Conservation (phyloP, 2,329 filamentous ascomycete species). For the Blastomyces emzantsi region DNA sequence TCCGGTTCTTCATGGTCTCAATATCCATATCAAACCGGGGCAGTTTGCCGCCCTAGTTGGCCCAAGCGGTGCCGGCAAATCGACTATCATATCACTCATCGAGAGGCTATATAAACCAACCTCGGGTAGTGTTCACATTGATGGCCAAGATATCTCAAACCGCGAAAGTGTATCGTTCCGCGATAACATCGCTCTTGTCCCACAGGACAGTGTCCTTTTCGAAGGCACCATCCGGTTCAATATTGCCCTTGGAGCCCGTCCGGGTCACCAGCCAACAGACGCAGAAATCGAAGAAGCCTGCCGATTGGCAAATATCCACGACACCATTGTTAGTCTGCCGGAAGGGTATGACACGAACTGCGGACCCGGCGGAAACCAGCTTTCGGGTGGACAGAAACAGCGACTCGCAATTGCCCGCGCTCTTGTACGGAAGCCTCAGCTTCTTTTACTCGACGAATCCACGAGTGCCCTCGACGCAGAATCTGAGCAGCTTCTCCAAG, state of each 20-base stretch:
- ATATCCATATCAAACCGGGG: slow-evolving; percentile 42
- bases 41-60: slow-evolving; percentile 50
- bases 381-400: slow-evolving; percentile 47
- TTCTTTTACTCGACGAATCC: slow-evolving; percentile 49
- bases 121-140: slow-evolving; percentile 56
- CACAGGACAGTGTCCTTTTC: slow-evolving; percentile 68
- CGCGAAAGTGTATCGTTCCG: slow-evolving; percentile 60
- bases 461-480: slow-evolving; percentile 53
- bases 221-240: slow-evolving; percentile 65
- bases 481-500: slow-evolving; percentile 55
- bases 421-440: slow-evolving; percentile 40
- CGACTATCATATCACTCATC: slow-evolving; percentile 60
- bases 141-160: slow-evolving; percentile 62
- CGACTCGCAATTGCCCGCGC: slow-evolving; percentile 45
- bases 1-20: slow-evolving; percentile 49
- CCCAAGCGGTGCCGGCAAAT: slow-evolving; percentile 68
- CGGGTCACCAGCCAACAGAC: slow-evolving; percentile 58
- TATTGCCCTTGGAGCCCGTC: slow-evolving; percentile 48
- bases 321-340: slow-evolving; percentile 41
- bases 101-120: slow-evolving; percentile 66
- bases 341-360: slow-evolving; percentile 40
- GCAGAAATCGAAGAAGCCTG: slow-evolving; percentile 53
- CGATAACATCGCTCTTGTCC: slow-evolving; percentile 63
- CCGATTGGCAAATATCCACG: slow-evolving; percentile 57
- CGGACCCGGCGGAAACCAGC: slow-evolving; percentile 49